These are phyloP conservation scores for Amanita rubescens DNA, from an alignment of 768 basidiomycete genomes.

Conservation along the genomic window DNA sequence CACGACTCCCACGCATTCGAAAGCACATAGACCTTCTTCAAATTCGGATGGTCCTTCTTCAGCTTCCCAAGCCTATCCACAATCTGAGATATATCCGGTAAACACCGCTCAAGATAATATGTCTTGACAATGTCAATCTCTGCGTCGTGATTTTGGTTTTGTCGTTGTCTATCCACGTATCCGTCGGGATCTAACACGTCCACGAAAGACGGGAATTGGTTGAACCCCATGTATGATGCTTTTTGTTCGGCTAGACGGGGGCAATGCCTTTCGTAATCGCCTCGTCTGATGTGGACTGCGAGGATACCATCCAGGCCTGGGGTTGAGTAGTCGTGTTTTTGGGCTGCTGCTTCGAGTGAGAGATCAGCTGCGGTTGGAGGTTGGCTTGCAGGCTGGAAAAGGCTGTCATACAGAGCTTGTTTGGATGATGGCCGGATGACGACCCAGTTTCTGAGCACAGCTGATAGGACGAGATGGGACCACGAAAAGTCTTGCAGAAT, in stretches of 20 bases:
- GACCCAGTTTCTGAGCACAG: conserved; percentile 41
- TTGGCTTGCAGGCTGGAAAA: neutral
- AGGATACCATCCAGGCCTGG: conserved; percentile 35
- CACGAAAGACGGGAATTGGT: conserved; percentile 31
- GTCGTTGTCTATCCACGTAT: neutral
- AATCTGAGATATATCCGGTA: conserved; percentile 31
- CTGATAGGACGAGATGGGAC: conserved; percentile 44
- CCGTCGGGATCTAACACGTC: conserved; percentile 33
- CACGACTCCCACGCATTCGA: conserved; percentile 6
- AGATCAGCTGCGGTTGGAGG: conserved; percentile 7
- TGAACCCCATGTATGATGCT: conserved; percentile 42
- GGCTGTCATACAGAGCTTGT: conserved; percentile 10
- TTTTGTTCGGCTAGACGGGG: conserved; percentile 39
- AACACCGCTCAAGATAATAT: conserved; percentile 24
- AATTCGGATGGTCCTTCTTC: conserved; percentile 18
- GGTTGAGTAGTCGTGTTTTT: conserved; percentile 10
- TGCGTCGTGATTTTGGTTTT: neutral
- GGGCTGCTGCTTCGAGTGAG: neutral
- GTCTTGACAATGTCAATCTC: neutral
- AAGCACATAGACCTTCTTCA: conserved; percentile 18
- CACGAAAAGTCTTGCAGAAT: conserved; percentile 43
- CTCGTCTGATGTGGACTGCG: conserved; percentile 49
- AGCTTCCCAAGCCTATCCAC: conserved; percentile 27
- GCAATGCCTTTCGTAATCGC: conserved; percentile 52
- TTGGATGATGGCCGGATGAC: conserved; percentile 29